These are phyloP conservation scores for Lentinula guzmanii DNA, from an alignment of 768 basidiomycete genomes.

Conservation along the genomic window DNA sequence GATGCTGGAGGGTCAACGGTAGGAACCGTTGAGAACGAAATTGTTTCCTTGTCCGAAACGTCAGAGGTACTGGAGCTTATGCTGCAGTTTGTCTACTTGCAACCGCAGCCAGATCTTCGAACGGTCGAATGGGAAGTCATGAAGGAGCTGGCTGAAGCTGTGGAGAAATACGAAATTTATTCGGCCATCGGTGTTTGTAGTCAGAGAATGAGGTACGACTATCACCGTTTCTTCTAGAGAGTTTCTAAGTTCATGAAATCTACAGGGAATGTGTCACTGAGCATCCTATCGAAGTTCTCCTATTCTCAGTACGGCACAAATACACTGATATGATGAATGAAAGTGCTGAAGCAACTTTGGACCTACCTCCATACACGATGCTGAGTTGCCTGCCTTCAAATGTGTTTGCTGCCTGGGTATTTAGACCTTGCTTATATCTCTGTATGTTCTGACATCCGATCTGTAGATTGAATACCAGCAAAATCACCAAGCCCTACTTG, in stretches of 20 bases:
- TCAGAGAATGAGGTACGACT: slow-evolving; percentile 10
- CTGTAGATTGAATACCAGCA: slow-evolving; percentile 4
- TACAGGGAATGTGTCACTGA: slow-evolving; percentile 3
- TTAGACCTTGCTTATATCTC: background rate
- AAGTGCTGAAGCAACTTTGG: slow-evolving; percentile 8
- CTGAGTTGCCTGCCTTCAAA: slow-evolving; percentile 4
- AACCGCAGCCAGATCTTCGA: slow-evolving; percentile 14
- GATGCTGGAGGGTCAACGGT: slow-evolving; percentile 6
- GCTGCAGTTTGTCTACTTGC: slow-evolving; percentile 16
- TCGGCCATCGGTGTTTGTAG: slow-evolving; percentile 10
- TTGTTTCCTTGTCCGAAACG: slow-evolving; percentile 12
- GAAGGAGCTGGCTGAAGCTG: slow-evolving; percentile 15
- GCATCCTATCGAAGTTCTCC: slow-evolving; percentile 9
- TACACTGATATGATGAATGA: slow-evolving; percentile 10
- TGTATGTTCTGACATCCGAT: background rate
- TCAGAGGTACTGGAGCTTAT: slow-evolving; percentile 15
- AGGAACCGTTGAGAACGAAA: slow-evolving; percentile 6
- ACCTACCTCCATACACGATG: slow-evolving; percentile 8
- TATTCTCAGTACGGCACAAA: slow-evolving; percentile 9
- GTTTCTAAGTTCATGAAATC: background rate
- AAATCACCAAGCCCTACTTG: slow-evolving; percentile 4
- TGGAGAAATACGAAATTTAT: slow-evolving; percentile 18
- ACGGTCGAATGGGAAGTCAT: slow-evolving; percentile 9
- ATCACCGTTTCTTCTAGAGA: background rate
- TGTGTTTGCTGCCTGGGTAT: slow-evolving; percentile 10